Conservation (phyloP, 2,329 filamentous ascomycete genomes). For the Colletotrichum spaethianum region DNA sequence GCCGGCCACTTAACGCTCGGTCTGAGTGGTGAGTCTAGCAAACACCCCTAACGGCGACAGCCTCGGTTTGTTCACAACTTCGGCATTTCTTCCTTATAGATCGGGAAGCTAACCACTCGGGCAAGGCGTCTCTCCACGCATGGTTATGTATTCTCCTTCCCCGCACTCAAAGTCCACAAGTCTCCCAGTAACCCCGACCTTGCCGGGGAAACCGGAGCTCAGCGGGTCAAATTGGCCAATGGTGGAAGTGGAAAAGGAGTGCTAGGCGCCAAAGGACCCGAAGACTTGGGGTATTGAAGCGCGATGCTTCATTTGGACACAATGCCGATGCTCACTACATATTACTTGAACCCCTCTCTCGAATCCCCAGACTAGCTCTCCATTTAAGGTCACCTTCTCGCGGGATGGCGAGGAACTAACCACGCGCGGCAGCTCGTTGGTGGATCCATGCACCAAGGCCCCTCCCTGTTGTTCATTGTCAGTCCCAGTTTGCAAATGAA, state of each 20-base stretch:
- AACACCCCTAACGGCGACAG: neutral
- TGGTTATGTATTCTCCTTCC: neutral
- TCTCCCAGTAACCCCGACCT: conserved; percentile 6
- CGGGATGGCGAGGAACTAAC: neutral
- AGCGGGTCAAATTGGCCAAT: conserved; percentile 23
- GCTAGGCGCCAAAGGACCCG: conserved; percentile 1
- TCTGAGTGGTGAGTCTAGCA: no score
- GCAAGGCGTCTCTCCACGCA: neutral
- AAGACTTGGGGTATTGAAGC: neutral
- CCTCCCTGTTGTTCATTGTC: neutral
- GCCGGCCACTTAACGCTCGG: neutral
- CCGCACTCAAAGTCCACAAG: conserved; percentile 12
- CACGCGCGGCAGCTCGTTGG: conserved; percentile 14
- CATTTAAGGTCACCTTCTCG: conserved; percentile 22
- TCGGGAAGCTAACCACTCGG: neutral
- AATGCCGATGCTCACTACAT: conserved; percentile 25
- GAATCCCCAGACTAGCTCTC: neutral
- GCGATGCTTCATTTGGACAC: conserved; percentile 26
- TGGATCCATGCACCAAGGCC: neutral
- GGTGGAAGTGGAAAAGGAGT: neutral
- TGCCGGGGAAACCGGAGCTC: conserved; percentile 10
- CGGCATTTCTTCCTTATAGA: neutral
- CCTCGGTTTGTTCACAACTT: neutral
- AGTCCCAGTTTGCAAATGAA: neutral
- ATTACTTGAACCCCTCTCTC: neutral